A percentile compares a stretch with the other conserved stretches of the same genome.
These are phyloP conservation scores for Perkinsus olseni DNA, from an alignment of 169 alveolate species.

Conservation along the genomic window DNA sequence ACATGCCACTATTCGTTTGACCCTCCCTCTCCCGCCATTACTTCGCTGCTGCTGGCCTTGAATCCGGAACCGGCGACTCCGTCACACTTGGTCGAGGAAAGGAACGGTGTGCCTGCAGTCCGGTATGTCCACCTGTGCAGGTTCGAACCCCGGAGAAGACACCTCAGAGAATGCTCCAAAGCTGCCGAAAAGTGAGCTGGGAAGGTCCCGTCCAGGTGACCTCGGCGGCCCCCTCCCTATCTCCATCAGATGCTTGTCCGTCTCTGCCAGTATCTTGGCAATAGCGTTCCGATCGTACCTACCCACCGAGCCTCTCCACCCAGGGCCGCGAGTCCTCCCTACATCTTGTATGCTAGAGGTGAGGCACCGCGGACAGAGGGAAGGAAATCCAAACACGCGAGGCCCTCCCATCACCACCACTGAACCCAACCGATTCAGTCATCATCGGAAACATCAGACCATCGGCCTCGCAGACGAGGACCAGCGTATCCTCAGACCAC, in stretches of 20 bases:
- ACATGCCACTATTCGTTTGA: too few species aligned
- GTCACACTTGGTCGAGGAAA: background rate
- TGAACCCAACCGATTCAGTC: background rate
- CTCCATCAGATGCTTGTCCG: background rate
- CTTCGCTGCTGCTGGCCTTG: too few species aligned
- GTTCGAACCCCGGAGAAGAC: background rate
- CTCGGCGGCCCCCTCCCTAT: background rate
- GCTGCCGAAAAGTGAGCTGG: background rate
- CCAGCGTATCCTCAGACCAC: background rate
- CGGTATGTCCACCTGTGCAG: background rate
- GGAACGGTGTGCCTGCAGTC: background rate
- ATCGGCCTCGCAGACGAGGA: background rate
- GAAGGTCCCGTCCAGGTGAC: background rate
- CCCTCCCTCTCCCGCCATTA: too few species aligned
- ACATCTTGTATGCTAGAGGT: background rate
- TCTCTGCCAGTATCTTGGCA: background rate
- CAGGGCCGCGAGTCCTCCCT: background rate
- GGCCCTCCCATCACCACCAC: background rate
- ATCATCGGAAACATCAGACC: background rate
- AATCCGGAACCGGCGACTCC: background rate
- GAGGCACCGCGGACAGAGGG: background rate
- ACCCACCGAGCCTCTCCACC: background rate
- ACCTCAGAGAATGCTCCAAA: background rate
- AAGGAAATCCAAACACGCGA: background rate
- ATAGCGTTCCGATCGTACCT: background rate